Conservation (phyloP, 768 basidiomycete species). For the Leucocoprinus birnbaumii region DNA sequence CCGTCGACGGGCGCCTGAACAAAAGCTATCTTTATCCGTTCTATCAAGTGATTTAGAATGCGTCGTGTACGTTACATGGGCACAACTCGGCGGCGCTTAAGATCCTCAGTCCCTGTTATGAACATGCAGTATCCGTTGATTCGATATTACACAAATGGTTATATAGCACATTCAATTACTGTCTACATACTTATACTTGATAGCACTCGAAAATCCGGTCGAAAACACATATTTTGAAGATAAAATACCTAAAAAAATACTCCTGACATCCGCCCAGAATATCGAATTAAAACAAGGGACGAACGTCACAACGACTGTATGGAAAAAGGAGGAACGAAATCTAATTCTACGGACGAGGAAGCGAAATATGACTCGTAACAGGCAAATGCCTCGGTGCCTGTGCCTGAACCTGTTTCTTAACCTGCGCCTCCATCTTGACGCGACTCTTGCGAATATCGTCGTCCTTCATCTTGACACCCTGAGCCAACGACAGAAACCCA, state of each 20-base stretch:
- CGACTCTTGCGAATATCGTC: constrained; percentile 78
- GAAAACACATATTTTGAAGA: too few relatives aligned
- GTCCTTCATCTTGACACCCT: constrained; percentile 72
- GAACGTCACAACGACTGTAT: neutral
- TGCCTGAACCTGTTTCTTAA: constrained; percentile 57
- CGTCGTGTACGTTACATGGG: too few relatives aligned
- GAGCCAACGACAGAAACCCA: constrained; percentile 55
- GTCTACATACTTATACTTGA: too few relatives aligned
- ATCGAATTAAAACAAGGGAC: neutral
- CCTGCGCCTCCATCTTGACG: constrained; percentile 69
- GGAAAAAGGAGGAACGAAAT: neutral
- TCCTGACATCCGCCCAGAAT: too few relatives aligned
- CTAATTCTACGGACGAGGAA: constrained; percentile 1
- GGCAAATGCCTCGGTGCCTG: constrained; percentile 28
- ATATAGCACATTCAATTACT: neutral
- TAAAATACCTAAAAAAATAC: too few relatives aligned
- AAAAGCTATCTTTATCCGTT: too few relatives aligned
- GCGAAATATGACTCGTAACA: constrained; percentile 2
- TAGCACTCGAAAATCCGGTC: too few relatives aligned
- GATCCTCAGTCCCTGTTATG: too few relatives aligned
- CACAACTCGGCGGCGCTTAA: too few relatives aligned
- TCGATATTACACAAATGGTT: neutral
- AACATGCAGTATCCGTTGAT: too few relatives aligned
- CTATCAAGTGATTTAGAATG: too few relatives aligned
- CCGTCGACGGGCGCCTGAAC: too few relatives aligned